Percentiles rank a stretch among this genome's conserved stretches.
These are phyloP conservation scores for Moricandia arvensis DNA, from an alignment of 345 rosid species.

Conservation along the genomic window DNA sequence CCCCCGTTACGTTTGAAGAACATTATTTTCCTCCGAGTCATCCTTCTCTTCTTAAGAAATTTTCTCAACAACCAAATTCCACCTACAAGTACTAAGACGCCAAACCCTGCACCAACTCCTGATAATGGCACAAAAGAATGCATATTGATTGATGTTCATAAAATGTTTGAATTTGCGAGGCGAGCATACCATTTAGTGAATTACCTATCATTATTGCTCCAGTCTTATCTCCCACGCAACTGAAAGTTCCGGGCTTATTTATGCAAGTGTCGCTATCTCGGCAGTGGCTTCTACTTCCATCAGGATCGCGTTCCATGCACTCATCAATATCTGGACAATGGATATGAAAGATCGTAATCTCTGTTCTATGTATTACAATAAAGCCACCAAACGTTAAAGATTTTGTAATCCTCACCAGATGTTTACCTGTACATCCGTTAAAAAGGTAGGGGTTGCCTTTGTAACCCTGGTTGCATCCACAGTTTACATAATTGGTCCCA, in stretches of 20 bases:
- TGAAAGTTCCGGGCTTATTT: neutral
- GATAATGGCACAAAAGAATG: neutral
- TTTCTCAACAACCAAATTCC: neutral
- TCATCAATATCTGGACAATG: neutral
- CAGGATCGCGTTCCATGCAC: neutral
- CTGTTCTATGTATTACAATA: no score
- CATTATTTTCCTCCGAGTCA: neutral
- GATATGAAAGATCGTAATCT: no score
- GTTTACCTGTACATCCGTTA: neutral
- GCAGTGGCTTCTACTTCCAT: neutral
- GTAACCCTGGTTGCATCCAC: conserved; percentile 5
- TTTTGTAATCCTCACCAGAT: neutral
- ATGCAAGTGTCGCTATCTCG: neutral
- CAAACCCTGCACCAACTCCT: conserved; percentile 11
- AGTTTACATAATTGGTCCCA: neutral
- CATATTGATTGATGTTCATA: neutral
- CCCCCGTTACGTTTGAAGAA: conserved; percentile 32
- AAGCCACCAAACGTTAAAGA: no score
- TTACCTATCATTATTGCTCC: neutral
- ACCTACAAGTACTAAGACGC: neutral
- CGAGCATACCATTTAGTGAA: no score
- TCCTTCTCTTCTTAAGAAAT: neutral
- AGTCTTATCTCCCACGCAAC: neutral
- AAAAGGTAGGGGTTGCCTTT: conserved; percentile 35
- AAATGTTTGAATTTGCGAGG: no score